phyloP scores from a whole-genome alignment of 768 basidiomycete species.

The Termitomyces sp. region DNA sequence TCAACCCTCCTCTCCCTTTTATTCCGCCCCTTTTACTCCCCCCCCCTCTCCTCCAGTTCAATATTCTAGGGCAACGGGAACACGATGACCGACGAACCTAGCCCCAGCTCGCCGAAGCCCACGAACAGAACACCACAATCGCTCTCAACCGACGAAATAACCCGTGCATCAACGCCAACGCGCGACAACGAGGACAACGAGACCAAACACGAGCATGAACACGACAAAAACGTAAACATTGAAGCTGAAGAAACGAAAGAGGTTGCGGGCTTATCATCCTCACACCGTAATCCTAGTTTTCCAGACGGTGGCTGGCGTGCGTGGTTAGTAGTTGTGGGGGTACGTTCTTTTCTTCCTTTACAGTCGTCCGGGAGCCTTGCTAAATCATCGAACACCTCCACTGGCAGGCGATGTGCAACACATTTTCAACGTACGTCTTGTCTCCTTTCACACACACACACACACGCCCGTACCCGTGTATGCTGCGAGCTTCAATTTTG shows the following conservation, averaged over 20 bases:
- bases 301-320: slow-evolving; percentile 43
- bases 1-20: not conserved
- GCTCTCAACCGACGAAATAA: slow-evolving; percentile 1
- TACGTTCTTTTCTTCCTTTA: slow-evolving; percentile 16
- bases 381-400: not conserved
- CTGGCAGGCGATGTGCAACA: slow-evolving; percentile 42
- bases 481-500: not conserved
- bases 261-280: not conserved
- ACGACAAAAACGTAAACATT: not conserved
- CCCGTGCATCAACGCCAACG: not conserved
- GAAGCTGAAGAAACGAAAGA: not conserved
- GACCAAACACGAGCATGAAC: not conserved
- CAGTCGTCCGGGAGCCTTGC: no score
- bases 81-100: not conserved
- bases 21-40: no score
- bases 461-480: not conserved
- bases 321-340: slow-evolving; percentile 42
- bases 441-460: not conserved
- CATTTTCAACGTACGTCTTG: slow-evolving; percentile 40
- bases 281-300: slow-evolving; percentile 16
- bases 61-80: not conserved
- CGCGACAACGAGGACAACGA: not conserved
- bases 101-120: not conserved
- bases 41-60: no score
- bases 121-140: not conserved